These are phyloP conservation scores for Cytospora piceae DNA, from an alignment of 2,329 filamentous ascomycete genomes.

Conservation along the genomic window DNA sequence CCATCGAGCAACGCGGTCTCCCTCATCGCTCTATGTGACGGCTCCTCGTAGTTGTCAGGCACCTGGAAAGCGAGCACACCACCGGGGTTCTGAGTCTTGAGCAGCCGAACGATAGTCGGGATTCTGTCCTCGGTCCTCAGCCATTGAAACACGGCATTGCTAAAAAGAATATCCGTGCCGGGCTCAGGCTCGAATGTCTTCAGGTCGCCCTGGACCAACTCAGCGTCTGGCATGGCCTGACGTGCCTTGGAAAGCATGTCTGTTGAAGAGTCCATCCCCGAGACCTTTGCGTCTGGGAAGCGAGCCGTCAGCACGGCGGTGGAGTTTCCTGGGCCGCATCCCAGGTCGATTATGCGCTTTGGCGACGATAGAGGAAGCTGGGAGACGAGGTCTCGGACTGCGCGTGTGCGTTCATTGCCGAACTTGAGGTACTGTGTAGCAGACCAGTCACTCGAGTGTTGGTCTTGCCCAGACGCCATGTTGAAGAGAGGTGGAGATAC, in stretches of 20 bases:
- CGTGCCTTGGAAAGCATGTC: conserved; percentile 59
- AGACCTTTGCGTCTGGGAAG: conserved; percentile 52
- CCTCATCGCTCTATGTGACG: conserved; percentile 55
- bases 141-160: conserved; percentile 65
- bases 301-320: conserved; percentile 51
- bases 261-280: conserved; percentile 57
- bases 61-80: conserved; percentile 58
- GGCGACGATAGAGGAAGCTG: conserved; percentile 47
- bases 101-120: conserved; percentile 46
- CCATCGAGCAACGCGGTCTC: conserved; percentile 42
- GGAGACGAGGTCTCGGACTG: conserved; percentile 56
- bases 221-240: conserved; percentile 42
- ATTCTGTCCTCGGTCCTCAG: conserved; percentile 49
- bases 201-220: conserved; percentile 54
- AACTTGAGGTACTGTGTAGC: conserved; percentile 62
- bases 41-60: conserved; percentile 52
- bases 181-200: conserved; percentile 41
- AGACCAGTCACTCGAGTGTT: conserved; percentile 50
- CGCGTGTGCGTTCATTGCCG: conserved; percentile 54
- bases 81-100: conserved; percentile 46
- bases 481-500: not conserved
- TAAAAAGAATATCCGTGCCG: conserved; percentile 52
- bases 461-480: conserved; percentile 8
- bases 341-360: conserved; percentile 57
- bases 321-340: conserved; percentile 64